These are phyloP conservation scores for Sordariomycetes sp. DNA, from an alignment of 2,329 filamentous ascomycete species.

Conservation along the genomic window DNA sequence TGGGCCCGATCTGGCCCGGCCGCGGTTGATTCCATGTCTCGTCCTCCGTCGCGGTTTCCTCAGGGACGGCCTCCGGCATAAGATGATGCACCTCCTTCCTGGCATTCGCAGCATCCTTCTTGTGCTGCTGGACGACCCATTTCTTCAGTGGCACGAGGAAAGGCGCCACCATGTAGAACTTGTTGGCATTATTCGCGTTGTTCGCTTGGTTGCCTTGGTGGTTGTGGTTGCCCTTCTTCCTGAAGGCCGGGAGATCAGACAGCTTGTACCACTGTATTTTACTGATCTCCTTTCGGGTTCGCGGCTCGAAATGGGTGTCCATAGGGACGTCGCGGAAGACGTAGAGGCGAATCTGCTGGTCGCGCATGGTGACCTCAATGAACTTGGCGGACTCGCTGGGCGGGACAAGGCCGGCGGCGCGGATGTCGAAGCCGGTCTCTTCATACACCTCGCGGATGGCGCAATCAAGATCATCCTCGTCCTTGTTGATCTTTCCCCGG, in stretches of 20 bases:
- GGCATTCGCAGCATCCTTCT: conserved; percentile 47
- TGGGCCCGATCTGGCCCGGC: conserved; percentile 7
- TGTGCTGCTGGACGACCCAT: conserved; percentile 82
- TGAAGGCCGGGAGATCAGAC: conserved; percentile 74
- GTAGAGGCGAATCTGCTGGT: conserved; percentile 88
- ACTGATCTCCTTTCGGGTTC: conserved; percentile 93
- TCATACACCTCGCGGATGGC: conserved; percentile 92
- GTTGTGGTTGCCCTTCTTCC: conserved; percentile 47
- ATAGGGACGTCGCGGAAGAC: conserved; percentile 83
- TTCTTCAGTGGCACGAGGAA: conserved; percentile 79
- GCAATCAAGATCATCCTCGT: conserved; percentile 88
- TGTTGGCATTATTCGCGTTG: conserved; percentile 57
- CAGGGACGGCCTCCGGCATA: conserved; percentile 17
- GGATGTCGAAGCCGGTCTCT: conserved; percentile 85
- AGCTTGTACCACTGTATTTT: conserved; percentile 93
- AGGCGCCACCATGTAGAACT: conserved; percentile 96
- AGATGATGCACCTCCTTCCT: conserved; percentile 25
- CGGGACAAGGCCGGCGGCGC: conserved; percentile 63
- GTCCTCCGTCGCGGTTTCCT: conserved; percentile 53
- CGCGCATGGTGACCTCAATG: conserved; percentile 81
- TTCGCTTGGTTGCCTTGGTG: conserved; percentile 46
- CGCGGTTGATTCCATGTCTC: conserved; percentile 36
- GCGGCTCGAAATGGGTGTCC: conserved; percentile 79
- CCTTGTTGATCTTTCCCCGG: conserved; percentile 94
- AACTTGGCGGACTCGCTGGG: conserved; percentile 64